Conservation (phyloP, 2,329 filamentous ascomycete genomes). For the Penicillium sp. region DNA sequence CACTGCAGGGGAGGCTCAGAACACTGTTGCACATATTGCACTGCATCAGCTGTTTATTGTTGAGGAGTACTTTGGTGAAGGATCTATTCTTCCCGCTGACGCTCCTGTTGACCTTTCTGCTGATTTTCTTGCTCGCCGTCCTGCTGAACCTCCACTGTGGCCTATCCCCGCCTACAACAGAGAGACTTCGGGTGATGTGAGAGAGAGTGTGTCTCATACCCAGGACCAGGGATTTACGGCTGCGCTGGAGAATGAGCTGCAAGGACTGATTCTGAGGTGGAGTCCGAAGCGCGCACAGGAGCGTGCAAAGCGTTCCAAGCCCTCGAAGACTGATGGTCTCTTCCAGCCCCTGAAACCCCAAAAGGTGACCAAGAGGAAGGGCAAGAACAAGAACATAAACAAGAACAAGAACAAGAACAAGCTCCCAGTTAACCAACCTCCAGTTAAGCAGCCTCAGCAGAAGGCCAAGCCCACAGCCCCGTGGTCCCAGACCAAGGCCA, state of each 20-base stretch:
- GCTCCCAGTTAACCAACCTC: too few relatives aligned
- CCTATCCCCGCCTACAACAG: background rate
- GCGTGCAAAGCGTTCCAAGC: too few relatives aligned
- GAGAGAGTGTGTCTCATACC: background rate
- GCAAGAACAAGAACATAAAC: background rate
- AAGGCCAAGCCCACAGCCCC: too few relatives aligned
- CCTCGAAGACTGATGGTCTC: background rate
- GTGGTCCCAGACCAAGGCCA: background rate
- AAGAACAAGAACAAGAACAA: background rate
- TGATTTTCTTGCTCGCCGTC: background rate
- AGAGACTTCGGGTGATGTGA: slow-evolving; percentile 1
- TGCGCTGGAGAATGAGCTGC: background rate
- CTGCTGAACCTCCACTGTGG: background rate
- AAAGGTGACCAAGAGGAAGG: background rate
- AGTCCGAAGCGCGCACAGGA: too few relatives aligned
- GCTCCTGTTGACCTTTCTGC: background rate
- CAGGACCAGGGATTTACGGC: background rate
- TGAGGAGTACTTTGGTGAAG: background rate
- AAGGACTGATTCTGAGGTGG: background rate
- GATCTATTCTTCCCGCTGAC: background rate
- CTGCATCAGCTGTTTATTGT: slow-evolving; percentile 24
- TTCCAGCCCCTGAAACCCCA: background rate
- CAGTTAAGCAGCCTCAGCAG: background rate
- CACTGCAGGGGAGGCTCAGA: slow-evolving; percentile 25
- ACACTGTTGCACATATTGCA: slow-evolving; percentile 29